Evolutionary conservation across 495 filamentous ascomycete species (phyloP).

Genomic region (Neurospora intermedia): DNA sequence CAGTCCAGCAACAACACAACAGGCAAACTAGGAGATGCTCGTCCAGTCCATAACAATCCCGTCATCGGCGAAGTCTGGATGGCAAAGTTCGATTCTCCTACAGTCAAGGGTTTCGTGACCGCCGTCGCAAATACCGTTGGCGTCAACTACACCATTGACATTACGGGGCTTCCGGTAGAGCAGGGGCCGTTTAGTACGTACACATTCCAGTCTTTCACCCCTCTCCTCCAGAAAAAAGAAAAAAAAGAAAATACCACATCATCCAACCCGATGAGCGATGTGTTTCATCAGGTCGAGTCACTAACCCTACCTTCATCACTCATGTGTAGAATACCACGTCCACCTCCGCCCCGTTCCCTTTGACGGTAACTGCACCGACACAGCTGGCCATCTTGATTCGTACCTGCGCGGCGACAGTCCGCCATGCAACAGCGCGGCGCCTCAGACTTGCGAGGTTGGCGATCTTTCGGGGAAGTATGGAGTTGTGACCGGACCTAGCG

Average conservation of each 20-base stretch:
- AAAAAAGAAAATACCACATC: too few species aligned
- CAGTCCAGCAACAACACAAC: constrained; percentile 27
- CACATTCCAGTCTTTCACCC: too few species aligned
- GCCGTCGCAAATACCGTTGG: constrained; percentile 45
- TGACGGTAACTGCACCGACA: constrained; percentile 64
- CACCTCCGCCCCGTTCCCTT: constrained; percentile 58
- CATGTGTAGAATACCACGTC: constrained; percentile 60
- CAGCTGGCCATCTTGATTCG: constrained; percentile 47
- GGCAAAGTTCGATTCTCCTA: constrained; percentile 33
- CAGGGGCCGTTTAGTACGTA: constrained; percentile 56
- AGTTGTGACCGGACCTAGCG: constrained; percentile 37
- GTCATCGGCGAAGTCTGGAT: constrained; percentile 41
- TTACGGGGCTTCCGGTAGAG: constrained; percentile 50
- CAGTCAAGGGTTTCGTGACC: constrained; percentile 48
- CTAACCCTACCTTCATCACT: too few species aligned
- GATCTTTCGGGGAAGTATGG: constrained; percentile 78
- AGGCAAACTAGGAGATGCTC: constrained; percentile 43
- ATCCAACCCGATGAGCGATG: too few species aligned
- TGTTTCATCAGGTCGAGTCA: too few species aligned
- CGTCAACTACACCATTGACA: constrained; percentile 46
- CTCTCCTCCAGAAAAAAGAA: too few species aligned
- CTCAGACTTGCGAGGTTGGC: constrained; percentile 67
- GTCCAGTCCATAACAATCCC: constrained; percentile 48
- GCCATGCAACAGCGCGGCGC: constrained; percentile 49
- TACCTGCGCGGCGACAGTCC: constrained; percentile 49